A percentile compares a stretch with the other conserved stretches of the same genome.
These are phyloP conservation scores for Nicotiana noctiflora DNA, from an alignment of 257 asterid genomes.

Conservation along the genomic window DNA sequence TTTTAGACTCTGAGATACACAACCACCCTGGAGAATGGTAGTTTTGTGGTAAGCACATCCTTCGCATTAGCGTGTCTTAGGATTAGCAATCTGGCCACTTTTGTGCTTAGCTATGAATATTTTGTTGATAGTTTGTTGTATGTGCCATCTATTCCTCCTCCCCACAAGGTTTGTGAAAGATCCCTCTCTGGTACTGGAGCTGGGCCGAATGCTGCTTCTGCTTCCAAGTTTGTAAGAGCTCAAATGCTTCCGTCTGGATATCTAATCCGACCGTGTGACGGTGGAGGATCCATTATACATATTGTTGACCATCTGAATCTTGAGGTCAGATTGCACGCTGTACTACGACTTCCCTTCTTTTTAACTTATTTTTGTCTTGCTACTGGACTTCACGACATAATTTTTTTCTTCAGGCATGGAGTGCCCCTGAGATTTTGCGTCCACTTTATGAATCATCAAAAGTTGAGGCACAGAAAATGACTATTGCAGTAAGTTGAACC, in stretches of 20 bases:
- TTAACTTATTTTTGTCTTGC: neutral
- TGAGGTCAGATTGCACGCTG: conserved; percentile 37
- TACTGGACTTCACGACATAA: neutral
- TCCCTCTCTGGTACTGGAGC: conserved; percentile 94
- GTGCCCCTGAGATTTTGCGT: conserved; percentile 92
- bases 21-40: conserved; percentile 80
- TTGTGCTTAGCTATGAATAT: neutral
- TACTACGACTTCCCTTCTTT: neutral
- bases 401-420: conserved; percentile 60
- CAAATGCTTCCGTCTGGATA: conserved; percentile 93
- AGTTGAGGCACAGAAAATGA: conserved; percentile 78
- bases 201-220: conserved; percentile 63
- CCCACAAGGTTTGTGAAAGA: conserved; percentile 73
- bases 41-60: conserved; percentile 69
- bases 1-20: conserved; percentile 98
- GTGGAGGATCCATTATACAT: conserved; percentile 97
- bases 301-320: conserved; percentile 88
- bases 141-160: conserved; percentile 2
- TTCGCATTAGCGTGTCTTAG: neutral
- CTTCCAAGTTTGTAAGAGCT: conserved; percentile 83
- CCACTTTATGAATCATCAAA: conserved; percentile 94
- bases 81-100: neutral
- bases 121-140: neutral
- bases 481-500: conserved; percentile 63
- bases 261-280: conserved; percentile 85